A percentile compares a stretch with the other conserved stretches of the same genome.
Conservation (phyloP, 768 basidiomycete species). For the Lentinula raphanica region DNA sequence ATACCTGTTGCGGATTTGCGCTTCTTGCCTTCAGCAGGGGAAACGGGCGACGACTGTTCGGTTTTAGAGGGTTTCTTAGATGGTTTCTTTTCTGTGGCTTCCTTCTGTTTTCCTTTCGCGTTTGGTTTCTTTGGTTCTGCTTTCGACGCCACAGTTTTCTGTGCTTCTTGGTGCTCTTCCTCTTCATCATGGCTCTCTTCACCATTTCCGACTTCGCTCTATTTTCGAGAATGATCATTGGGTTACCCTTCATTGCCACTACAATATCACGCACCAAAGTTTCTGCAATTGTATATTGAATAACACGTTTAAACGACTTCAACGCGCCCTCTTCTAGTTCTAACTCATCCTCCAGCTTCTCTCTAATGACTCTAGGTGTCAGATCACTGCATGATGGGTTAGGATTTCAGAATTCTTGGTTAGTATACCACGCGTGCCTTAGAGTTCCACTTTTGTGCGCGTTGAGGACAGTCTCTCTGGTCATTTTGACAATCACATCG, state of each 20-base stretch:
- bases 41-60: neutral
- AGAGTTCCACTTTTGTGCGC: neutral
- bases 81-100: neutral
- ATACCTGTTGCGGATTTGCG: neutral
- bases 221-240: neutral
- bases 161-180: neutral
- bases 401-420: neutral
- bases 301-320: neutral
- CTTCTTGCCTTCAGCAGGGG: neutral
- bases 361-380: neutral
- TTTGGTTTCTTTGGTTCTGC: neutral
- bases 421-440: neutral
- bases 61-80: neutral
- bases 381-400: neutral
- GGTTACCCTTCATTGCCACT: neutral
- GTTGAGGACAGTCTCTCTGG: neutral
- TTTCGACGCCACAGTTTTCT: neutral
- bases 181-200: neutral
- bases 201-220: neutral
- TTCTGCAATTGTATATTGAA: neutral
- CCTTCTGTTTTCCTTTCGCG: neutral
- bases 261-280: neutral
- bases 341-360: neutral
- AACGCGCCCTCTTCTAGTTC: neutral
- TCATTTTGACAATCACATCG: neutral